Percentiles rank a stretch among this genome's conserved stretches.
Evolutionary conservation across 2,329 filamentous ascomycete genomes (phyloP).

Genomic region (Elsinoe perseae): DNA sequence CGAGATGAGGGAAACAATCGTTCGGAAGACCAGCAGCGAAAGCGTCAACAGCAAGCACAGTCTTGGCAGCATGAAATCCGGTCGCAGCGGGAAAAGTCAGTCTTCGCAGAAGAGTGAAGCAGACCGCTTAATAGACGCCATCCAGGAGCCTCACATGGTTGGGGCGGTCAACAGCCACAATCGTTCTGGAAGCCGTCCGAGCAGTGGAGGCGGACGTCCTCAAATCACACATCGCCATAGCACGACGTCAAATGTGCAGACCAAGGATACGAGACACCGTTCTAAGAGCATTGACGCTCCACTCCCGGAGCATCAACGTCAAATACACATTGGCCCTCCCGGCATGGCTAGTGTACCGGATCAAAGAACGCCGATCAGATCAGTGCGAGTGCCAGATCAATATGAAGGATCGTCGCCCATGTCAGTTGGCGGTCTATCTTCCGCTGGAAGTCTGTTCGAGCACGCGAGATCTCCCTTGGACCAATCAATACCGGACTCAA

Average conservation of each 20-base stretch:
- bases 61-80: slow-evolving; percentile 37
- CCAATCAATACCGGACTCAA: slow-evolving; percentile 20
- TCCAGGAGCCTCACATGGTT: slow-evolving; percentile 49
- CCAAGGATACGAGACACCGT: not conserved
- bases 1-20: slow-evolving; percentile 19
- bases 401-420: slow-evolving; percentile 10
- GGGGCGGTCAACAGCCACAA: slow-evolving; percentile 18
- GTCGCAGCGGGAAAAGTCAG: slow-evolving; percentile 27
- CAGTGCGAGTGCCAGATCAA: slow-evolving; percentile 43
- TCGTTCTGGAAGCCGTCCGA: slow-evolving; percentile 20
- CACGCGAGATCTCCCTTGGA: slow-evolving; percentile 7
- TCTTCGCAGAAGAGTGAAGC: slow-evolving; percentile 46
- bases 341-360: slow-evolving; percentile 35
- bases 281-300: slow-evolving; percentile 22
- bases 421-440: slow-evolving; percentile 6
- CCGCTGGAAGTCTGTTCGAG: slow-evolving; percentile 6
- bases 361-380: slow-evolving; percentile 37
- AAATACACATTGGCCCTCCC: slow-evolving; percentile 38
- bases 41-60: slow-evolving; percentile 41
- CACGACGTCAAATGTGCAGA: slow-evolving; percentile 17
- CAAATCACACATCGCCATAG: slow-evolving; percentile 25
- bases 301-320: slow-evolving; percentile 24
- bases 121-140: slow-evolving; percentile 63
- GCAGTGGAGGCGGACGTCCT: slow-evolving; percentile 21
- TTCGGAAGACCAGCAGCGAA: slow-evolving; percentile 34